Base-by-base conservation (phyloP, 768 basidiomycete genomes). In the Phylloporus arenicola region DNA sequence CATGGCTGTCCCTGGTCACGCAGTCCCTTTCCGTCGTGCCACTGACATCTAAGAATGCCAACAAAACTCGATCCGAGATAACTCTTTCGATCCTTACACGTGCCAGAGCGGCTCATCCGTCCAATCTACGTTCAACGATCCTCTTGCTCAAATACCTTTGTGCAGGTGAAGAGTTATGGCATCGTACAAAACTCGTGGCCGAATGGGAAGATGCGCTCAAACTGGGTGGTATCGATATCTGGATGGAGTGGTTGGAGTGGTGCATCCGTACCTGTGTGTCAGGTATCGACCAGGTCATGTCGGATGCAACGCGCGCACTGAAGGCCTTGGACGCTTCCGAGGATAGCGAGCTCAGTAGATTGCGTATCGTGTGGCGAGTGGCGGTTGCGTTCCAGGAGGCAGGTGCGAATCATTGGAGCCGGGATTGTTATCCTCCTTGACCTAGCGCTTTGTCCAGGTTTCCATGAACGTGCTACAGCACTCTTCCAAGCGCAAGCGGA, bases 401-500 rank as follows among this genome's bases (percentile, higher is more conserved):
- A 64, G 89, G 88, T 87, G 53, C 44, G 72, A 54, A 48, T 64
- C 56, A 35, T 27, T n/a, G 16, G 17, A 30, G 6, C 43, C 19
- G 33, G 12, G 12, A 24, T 31, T 38, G 12, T 27, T 20, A 16
- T 24, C 29, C 22, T 24, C 47, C 29, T 49, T 50, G 40, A 63
- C 39, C 38, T 24, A 8, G 24, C 45, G 24, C 19, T 31, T 20
- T 29, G 24, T 16, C 11, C 57, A 91, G 88, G 89, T 12, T 91
- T 78, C 54, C 54, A 73, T 38, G 90, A 92, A 67, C 79, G 84
- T 43, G 84, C 86, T 12, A 81, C 75, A 47, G 88, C 88, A 3
- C 70, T 90, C 60, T 86, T 90, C 58, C 90, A 92, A 64, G 88
- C 87, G 10, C 87, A 92, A 66, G 80, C 84, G 14, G 90, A 92